These are phyloP conservation scores for Arthrobotrys sinensis DNA, from an alignment of 2,329 filamentous ascomycete genomes.

Conservation along the genomic window DNA sequence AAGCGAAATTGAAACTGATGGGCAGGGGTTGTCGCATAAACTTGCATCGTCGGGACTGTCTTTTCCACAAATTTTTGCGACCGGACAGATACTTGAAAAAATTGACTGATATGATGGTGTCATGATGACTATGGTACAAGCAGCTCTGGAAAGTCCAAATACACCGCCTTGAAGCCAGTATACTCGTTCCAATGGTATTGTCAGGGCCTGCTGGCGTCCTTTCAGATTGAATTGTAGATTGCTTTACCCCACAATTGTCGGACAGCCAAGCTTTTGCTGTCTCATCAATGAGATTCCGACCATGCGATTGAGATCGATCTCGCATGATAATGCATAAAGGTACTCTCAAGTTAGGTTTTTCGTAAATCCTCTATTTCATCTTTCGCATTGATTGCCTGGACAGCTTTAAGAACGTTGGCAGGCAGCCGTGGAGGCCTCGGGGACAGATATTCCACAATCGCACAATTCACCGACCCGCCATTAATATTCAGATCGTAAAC, in stretches of 20 bases:
- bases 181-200: too few species aligned
- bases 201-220: too few species aligned
- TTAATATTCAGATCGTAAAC: too few species aligned
- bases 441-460: too few species aligned
- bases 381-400: too few species aligned
- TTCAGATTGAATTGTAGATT: too few species aligned
- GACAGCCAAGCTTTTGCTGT: constrained; percentile 8
- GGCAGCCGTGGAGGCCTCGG: too few species aligned
- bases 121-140: background rate
- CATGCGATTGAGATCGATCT: constrained; percentile 15
- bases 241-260: background rate
- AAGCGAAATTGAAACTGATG: constrained; percentile 14
- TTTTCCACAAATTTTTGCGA: background rate
- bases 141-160: background rate
- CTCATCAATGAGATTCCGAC: background rate
- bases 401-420: too few species aligned
- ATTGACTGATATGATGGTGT: constrained; percentile 12
- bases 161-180: background rate
- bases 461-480: too few species aligned
- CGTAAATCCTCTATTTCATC: too few species aligned
- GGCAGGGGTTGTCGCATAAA: constrained; percentile 23
- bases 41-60: constrained; percentile 14
- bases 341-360: background rate
- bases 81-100: background rate
- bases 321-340: background rate